These are phyloP conservation scores for Akanthomyces dipterigenus DNA, from an alignment of 2,329 filamentous ascomycete genomes.

Conservation along the genomic window DNA sequence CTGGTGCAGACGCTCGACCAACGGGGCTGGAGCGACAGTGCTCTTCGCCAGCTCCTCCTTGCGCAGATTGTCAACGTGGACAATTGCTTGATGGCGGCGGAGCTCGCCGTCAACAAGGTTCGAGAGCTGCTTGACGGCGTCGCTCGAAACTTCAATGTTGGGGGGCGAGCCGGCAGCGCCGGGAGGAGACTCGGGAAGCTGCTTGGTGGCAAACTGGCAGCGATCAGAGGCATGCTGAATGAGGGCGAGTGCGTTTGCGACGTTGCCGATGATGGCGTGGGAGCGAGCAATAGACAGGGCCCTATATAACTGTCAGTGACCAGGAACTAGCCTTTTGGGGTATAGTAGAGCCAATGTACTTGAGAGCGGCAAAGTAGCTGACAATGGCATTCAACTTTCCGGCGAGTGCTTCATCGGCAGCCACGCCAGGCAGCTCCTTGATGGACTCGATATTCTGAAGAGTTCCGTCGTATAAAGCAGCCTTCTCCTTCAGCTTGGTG, in stretches of 20 bases:
- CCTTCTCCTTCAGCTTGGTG: slow-evolving; percentile 74
- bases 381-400: slow-evolving; percentile 71
- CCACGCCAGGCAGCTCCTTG: slow-evolving; percentile 82
- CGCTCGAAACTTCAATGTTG: slow-evolving; percentile 59
- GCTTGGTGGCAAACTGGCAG: slow-evolving; percentile 40
- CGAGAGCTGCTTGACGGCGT: slow-evolving; percentile 53
- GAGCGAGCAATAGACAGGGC: slow-evolving; percentile 81
- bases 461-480: slow-evolving; percentile 85
- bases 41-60: slow-evolving; percentile 40
- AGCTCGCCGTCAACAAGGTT: slow-evolving; percentile 63
- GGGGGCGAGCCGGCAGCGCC: slow-evolving; percentile 40
- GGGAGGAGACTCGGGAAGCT: slow-evolving; percentile 34
- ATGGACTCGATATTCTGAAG: slow-evolving; percentile 87
- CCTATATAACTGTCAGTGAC: slow-evolving; percentile 34
- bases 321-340: neutral
- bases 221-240: slow-evolving; percentile 66
- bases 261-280: slow-evolving; percentile 65
- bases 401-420: slow-evolving; percentile 71
- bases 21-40: slow-evolving; percentile 35
- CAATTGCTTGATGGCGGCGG: slow-evolving; percentile 76
- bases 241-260: slow-evolving; percentile 77
- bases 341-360: slow-evolving; percentile 43
- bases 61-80: slow-evolving; percentile 66
- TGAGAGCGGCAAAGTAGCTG: slow-evolving; percentile 81
- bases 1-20: slow-evolving; percentile 68